phyloP scores from a whole-genome alignment of 805 yeast genomes.

The Kodamaea nitidulidarum region DNA sequence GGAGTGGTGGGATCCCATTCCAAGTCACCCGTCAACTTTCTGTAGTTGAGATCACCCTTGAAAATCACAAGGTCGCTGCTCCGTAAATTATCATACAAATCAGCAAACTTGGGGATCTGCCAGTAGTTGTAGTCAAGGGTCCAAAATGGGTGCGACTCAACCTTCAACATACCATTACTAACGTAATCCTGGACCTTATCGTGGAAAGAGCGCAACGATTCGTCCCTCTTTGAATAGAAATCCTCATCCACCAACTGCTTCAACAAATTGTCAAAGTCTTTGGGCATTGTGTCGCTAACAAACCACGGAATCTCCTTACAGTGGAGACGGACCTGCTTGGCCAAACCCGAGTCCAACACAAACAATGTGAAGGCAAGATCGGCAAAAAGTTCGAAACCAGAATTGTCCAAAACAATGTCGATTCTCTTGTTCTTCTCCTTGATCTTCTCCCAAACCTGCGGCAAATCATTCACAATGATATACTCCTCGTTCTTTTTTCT shows the following conservation, averaged over 20 bases:
- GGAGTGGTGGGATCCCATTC: constrained; percentile 82
- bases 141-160: constrained; percentile 74
- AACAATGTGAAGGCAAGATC: constrained; percentile 62
- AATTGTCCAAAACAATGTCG: constrained; percentile 85
- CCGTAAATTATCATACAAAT: constrained; percentile 56
- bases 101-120: constrained; percentile 63
- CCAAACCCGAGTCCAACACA: constrained; percentile 62
- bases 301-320: constrained; percentile 94
- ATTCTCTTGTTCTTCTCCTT: constrained; percentile 43
- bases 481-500: constrained; percentile 77
- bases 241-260: constrained; percentile 49
- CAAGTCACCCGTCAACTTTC: constrained; percentile 90
- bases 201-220: constrained; percentile 20
- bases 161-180: constrained; percentile 18
- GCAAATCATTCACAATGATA: constrained; percentile 73
- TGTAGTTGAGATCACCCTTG: constrained; percentile 94
- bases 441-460: constrained; percentile 54
- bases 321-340: constrained; percentile 66
- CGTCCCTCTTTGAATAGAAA: constrained; percentile 45
- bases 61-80: constrained; percentile 71
- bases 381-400: constrained; percentile 94
- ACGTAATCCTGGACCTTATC: constrained; percentile 20
- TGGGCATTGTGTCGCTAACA: constrained; percentile 91
- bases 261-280: constrained; percentile 63
- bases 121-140: constrained; percentile 75